A percentile compares a stretch with the other conserved stretches of the same genome.
phyloP scores from a whole-genome alignment of 192 early-diverging fungal species.

The Linnemannia hyalina region DNA sequence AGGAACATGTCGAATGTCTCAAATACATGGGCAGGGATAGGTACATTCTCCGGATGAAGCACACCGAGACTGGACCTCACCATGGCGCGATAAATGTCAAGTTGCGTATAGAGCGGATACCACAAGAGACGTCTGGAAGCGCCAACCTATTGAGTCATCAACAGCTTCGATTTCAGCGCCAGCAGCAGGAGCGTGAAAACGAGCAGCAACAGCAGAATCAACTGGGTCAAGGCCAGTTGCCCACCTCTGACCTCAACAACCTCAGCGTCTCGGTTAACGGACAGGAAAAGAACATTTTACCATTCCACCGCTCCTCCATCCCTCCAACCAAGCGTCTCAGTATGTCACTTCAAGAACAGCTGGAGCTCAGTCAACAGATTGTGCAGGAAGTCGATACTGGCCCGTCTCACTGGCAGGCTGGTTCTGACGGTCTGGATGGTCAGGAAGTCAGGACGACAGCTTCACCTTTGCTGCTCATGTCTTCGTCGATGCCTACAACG shows the following conservation, averaged over 20 bases:
- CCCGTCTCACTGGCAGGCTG: slow-evolving; percentile 19
- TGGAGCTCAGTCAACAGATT: slow-evolving; percentile 51
- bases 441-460: slow-evolving; percentile 19
- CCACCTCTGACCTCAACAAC: slow-evolving; percentile 15
- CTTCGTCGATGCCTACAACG: slow-evolving; percentile 48
- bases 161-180: slow-evolving; percentile 34
- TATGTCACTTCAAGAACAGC: slow-evolving; percentile 53
- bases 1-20: slow-evolving; percentile 54
- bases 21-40: slow-evolving; percentile 54
- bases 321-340: slow-evolving; percentile 10
- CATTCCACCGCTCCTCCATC: slow-evolving; percentile 23
- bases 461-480: slow-evolving; percentile 50
- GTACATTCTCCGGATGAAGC: slow-evolving; percentile 53
- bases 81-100: slow-evolving; percentile 52
- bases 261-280: slow-evolving; percentile 48
- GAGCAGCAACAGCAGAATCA: not conserved
- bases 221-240: not conserved
- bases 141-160: slow-evolving; percentile 38
- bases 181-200: slow-evolving; percentile 26
- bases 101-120: slow-evolving; percentile 46
- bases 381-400: slow-evolving; percentile 43
- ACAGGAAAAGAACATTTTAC: slow-evolving; percentile 41
- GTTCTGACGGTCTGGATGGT: slow-evolving; percentile 20
- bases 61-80: slow-evolving; percentile 33
- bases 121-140: slow-evolving; percentile 18